Evolutionary conservation across 1,139 yeast genomes (phyloP).

Genomic region (Blastobotrys persicus): DNA sequence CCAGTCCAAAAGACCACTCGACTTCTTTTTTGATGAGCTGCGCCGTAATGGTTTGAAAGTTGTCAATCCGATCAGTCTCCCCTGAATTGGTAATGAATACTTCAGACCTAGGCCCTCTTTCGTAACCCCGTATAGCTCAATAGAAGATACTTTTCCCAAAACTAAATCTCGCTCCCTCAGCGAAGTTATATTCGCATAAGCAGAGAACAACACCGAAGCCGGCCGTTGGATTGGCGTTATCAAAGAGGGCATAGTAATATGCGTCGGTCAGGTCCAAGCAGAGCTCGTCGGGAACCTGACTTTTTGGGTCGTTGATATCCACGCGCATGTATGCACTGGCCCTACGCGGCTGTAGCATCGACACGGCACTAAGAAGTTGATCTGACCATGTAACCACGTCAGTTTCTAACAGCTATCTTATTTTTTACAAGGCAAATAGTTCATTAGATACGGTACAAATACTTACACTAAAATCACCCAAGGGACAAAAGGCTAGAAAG

Average conservation of each 20-base stretch:
- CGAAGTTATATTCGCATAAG: constrained; percentile 10
- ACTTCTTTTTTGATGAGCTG: not conserved
- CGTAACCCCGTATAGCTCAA: constrained; percentile 17
- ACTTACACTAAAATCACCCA: too few species aligned
- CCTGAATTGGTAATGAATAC: constrained; percentile 19
- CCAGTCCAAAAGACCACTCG: constrained; percentile 14
- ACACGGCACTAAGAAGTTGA: too few species aligned
- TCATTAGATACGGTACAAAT: too few species aligned
- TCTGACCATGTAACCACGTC: too few species aligned
- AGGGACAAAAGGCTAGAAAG: too few species aligned
- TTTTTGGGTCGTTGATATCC: too few species aligned
- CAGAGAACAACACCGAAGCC: constrained; percentile 12
- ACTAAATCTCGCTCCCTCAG: constrained; percentile 14
- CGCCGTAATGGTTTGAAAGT: constrained; percentile 17
- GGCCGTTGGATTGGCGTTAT: constrained; percentile 16
- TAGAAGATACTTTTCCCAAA: constrained; percentile 14
- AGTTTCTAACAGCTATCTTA: too few species aligned
- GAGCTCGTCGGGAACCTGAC: too few species aligned
- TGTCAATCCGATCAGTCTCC: constrained; percentile 15
- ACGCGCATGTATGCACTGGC: too few species aligned
- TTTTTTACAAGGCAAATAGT: too few species aligned
- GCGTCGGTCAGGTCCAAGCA: too few species aligned
- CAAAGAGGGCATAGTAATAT: constrained; percentile 1
- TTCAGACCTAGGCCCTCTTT: constrained; percentile 17
- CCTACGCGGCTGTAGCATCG: too few species aligned